Conservation (phyloP, 495 filamentous ascomycete species). For the Staphylotrichum longicolle region DNA sequence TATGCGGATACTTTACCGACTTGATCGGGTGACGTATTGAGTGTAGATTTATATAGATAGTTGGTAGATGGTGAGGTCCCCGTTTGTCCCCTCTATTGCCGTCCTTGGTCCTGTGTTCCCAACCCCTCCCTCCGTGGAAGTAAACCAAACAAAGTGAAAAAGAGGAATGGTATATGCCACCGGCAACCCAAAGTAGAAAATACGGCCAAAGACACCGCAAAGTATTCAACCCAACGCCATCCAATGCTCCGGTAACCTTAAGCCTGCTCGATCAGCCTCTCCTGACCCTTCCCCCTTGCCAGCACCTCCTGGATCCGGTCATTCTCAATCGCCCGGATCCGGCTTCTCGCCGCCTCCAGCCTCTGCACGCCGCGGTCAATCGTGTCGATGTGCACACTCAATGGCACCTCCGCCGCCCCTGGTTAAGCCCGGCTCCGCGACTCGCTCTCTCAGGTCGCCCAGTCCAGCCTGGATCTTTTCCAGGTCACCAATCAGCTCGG, state of each 20-base stretch:
- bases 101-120: not conserved
- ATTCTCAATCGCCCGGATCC: constrained; percentile 56
- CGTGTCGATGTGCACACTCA: constrained; percentile 66
- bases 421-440: constrained; percentile 58
- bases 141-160: not conserved
- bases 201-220: not conserved
- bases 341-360: constrained; percentile 55
- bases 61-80: no score
- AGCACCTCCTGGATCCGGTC: constrained; percentile 54
- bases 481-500: constrained; percentile 59
- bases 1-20: no score
- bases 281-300: constrained; percentile 38
- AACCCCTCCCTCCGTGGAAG: no score
- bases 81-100: no score
- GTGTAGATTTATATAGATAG: no score
- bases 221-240: constrained; percentile 5
- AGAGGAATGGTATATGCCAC: not conserved
- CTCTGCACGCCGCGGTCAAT: constrained; percentile 66
- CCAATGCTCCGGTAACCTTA: constrained; percentile 8
- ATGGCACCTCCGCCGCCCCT: constrained; percentile 49
- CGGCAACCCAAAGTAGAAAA: not conserved
- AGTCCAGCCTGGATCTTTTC: constrained; percentile 63
- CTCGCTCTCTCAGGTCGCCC: constrained; percentile 64
- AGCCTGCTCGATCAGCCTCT: constrained; percentile 27
- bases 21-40: no score